Percentiles rank a stretch among this genome's conserved stretches.
Evolutionary conservation across 1,139 yeast species (phyloP).

Genomic region (Cylindricascospora bacillispora): DNA sequence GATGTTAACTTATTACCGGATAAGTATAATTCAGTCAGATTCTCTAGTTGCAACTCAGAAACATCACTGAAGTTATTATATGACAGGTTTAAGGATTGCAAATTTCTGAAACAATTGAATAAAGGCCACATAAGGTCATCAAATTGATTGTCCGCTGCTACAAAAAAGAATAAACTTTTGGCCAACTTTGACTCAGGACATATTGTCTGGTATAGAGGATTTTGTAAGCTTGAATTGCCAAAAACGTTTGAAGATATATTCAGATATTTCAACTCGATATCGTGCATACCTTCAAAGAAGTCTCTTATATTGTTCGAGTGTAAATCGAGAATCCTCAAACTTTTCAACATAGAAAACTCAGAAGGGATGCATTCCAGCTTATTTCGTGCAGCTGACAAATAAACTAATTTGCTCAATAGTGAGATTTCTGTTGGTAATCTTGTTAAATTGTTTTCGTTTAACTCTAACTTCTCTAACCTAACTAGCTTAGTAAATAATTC

Average conservation of each 20-base stretch:
- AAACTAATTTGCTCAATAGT: slow-evolving; percentile 42
- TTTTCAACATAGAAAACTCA: slow-evolving; percentile 46
- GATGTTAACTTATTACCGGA: slow-evolving; percentile 76
- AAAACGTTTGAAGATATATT: slow-evolving; percentile 77
- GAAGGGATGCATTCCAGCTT: slow-evolving; percentile 64
- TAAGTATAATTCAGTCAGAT: slow-evolving; percentile 55
- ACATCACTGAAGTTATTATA: slow-evolving; percentile 78
- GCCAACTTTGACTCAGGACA: slow-evolving; percentile 30
- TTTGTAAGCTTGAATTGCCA: slow-evolving; percentile 23
- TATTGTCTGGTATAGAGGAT: slow-evolving; percentile 16
- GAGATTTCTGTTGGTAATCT: slow-evolving; percentile 63
- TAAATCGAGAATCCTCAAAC: slow-evolving; percentile 59
- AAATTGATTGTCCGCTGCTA: slow-evolving; percentile 74
- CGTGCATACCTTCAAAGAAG: slow-evolving; percentile 61
- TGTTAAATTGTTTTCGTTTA: slow-evolving; percentile 77
- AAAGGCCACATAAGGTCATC: slow-evolving; percentile 67
- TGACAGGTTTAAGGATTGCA: slow-evolving; percentile 59
- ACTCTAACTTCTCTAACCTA: slow-evolving; percentile 56
- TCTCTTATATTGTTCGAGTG: slow-evolving; percentile 75
- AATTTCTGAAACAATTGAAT: slow-evolving; percentile 44
- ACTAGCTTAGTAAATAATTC: slow-evolving; percentile 51
- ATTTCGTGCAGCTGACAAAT: slow-evolving; percentile 62
- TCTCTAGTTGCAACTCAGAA: slow-evolving; percentile 44
- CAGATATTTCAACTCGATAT: slow-evolving; percentile 42
- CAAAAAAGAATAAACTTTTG: slow-evolving; percentile 42